Evolutionary conservation across 495 filamentous ascomycete genomes (phyloP).

Genomic region (Penicillium canariense): DNA sequence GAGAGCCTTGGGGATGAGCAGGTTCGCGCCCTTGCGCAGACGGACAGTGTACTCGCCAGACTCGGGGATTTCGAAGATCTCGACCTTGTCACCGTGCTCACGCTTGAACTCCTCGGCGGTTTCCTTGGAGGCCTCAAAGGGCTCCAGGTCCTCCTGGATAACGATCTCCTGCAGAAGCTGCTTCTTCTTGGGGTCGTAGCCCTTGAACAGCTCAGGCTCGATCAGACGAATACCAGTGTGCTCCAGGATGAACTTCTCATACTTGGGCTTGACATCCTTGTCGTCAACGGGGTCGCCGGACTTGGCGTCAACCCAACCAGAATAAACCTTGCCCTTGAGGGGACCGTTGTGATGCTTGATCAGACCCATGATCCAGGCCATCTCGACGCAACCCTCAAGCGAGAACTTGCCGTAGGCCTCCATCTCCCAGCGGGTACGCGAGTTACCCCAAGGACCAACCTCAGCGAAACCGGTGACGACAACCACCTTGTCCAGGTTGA

Average conservation of each 20-base stretch:
- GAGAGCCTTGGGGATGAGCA: conserved; percentile 95
- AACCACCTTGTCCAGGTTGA: conserved; percentile 95
- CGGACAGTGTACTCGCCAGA: conserved; percentile 92
- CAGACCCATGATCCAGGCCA: conserved; percentile 99
- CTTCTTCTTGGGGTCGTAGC: conserved; percentile 98
- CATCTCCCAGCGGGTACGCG: conserved; percentile 98
- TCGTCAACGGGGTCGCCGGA: conserved; percentile 93
- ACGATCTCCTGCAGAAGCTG: conserved; percentile 96
- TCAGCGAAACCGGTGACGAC: conserved; percentile 97
- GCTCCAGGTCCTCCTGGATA: conserved; percentile 92
- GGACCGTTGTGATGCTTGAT: conserved; percentile 99
- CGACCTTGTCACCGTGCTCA: conserved; percentile 94
- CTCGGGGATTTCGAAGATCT: conserved; percentile 93
- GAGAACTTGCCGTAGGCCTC: conserved; percentile 96
- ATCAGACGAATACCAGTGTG: conserved; percentile 97
- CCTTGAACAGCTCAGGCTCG: conserved; percentile 94
- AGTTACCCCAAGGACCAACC: conserved; percentile 97
- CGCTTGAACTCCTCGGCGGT: conserved; percentile 96
- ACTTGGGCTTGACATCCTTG: conserved; percentile 95
- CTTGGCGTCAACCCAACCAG: conserved; percentile 96
- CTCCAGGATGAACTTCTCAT: conserved; percentile 93
- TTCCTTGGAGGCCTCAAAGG: conserved; percentile 96
- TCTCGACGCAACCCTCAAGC: conserved; percentile 95
- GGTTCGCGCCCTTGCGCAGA: conserved; percentile 87
- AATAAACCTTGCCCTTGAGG: conserved; percentile 93